A percentile compares a stretch with the other conserved stretches of the same genome.
These are phyloP conservation scores for Candida smagusa DNA, from an alignment of 1,139 yeast genomes.

Conservation along the genomic window DNA sequence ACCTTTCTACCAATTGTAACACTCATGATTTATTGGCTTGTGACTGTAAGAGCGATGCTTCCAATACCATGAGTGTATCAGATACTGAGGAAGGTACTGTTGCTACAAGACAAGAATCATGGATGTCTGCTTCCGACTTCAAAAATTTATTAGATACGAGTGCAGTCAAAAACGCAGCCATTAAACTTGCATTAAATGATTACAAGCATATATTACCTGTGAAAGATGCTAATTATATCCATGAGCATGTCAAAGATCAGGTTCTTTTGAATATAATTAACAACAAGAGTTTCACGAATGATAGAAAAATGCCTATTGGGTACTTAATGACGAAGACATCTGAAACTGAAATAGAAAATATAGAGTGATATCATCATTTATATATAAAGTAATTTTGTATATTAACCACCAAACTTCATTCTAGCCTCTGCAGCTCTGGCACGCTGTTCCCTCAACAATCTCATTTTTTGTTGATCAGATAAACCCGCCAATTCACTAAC, in stretches of 20 bases:
- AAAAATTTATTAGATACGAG: conserved; percentile 30
- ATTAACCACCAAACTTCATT: neutral
- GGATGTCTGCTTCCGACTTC: conserved; percentile 54
- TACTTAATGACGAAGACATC: conserved; percentile 15
- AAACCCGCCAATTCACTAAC: conserved; percentile 31
- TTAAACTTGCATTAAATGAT: conserved; percentile 56
- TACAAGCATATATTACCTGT: conserved; percentile 60
- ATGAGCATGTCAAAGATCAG: conserved; percentile 8
- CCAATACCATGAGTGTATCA: conserved; percentile 13
- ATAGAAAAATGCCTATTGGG: conserved; percentile 12
- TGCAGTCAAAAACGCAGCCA: conserved; percentile 28
- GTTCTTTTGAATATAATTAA: conserved; percentile 13
- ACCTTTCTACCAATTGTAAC: conserved; percentile 52
- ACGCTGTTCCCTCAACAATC: conserved; percentile 87
- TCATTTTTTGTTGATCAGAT: conserved; percentile 65
- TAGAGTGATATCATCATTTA: neutral
- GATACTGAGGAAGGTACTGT: conserved; percentile 6
- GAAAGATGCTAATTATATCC: neutral
- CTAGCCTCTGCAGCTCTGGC: conserved; percentile 98
- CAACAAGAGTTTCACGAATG: conserved; percentile 10
- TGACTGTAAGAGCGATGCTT: conserved; percentile 51
- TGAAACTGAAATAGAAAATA: neutral
- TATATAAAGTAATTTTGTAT: no score
- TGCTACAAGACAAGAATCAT: conserved; percentile 19
- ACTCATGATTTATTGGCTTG: conserved; percentile 88